Conservation (phyloP, 768 basidiomycete species). For the Lactarius evosmus region DNA sequence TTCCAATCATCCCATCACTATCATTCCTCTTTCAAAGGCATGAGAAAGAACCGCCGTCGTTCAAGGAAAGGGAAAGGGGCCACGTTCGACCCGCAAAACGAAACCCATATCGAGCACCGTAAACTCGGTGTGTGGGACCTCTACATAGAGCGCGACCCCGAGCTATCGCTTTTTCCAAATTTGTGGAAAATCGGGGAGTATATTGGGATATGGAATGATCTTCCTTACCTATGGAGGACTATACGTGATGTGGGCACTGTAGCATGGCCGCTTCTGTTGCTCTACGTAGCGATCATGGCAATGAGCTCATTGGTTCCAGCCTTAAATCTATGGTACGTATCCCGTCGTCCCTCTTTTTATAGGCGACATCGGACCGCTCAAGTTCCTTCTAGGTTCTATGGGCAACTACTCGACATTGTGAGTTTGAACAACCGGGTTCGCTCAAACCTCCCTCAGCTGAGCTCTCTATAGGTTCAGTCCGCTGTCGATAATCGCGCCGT, state of each 20-base stretch:
- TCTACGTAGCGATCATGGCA: slow-evolving; percentile 6
- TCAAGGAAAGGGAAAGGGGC: background rate
- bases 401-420: slow-evolving; percentile 20
- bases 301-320: slow-evolving; percentile 11
- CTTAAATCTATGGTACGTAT: slow-evolving; percentile 15
- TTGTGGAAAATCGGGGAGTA: slow-evolving; percentile 48
- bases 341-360: too few relatives aligned
- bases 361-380: background rate
- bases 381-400: slow-evolving; percentile 14
- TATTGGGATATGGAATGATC: slow-evolving; percentile 45
- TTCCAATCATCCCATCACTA: background rate
- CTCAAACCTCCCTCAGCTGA: background rate
- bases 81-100: slow-evolving; percentile 11
- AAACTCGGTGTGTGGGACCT: slow-evolving; percentile 73
- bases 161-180: slow-evolving; percentile 37
- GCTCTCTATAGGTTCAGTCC: slow-evolving; percentile 14
- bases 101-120: slow-evolving; percentile 49
- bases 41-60: slow-evolving; percentile 2
- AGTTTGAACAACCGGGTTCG: slow-evolving; percentile 26
- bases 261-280: slow-evolving; percentile 12
- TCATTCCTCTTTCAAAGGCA: background rate
- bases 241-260: slow-evolving; percentile 14
- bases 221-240: slow-evolving; percentile 72
- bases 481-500: slow-evolving; percentile 24
- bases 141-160: slow-evolving; percentile 55